Conservation (phyloP, 2,329 filamentous ascomycete genomes). For the Amylocarpus encephaloides region DNA sequence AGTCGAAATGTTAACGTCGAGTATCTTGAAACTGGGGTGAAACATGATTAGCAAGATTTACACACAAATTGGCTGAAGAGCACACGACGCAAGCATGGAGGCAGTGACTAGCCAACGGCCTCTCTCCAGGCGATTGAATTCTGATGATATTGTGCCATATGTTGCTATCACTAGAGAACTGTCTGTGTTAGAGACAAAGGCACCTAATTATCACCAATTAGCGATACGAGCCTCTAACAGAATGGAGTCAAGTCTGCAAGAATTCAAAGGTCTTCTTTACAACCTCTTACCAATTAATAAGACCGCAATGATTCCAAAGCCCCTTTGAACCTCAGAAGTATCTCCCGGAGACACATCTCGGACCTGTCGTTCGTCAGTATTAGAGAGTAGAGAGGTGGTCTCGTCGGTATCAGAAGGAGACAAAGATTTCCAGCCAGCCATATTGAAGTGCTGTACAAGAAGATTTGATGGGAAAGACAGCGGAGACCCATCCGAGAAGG, state of each 20-base stretch:
- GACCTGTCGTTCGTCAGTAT: neutral
- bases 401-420: neutral
- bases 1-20: constrained; percentile 31
- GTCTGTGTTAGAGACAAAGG: constrained; percentile 62
- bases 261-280: neutral
- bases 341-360: neutral
- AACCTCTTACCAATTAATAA: constrained; percentile 17
- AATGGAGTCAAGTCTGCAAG: no score
- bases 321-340: neutral
- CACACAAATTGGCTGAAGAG: constrained; percentile 43
- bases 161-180: constrained; percentile 60
- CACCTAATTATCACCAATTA: constrained; percentile 34
- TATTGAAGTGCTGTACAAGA: neutral
- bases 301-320: constrained; percentile 19
- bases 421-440: neutral
- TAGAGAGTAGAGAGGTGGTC: constrained; percentile 3
- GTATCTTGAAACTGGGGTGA: neutral
- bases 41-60: no score
- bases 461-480: no score
- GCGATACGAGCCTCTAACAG: no score
- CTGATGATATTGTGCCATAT: constrained; percentile 54
- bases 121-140: constrained; percentile 50
- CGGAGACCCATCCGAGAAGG: no score
- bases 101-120: constrained; percentile 53
- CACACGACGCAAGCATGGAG: constrained; percentile 45